Evolutionary conservation across 768 basidiomycete genomes (phyloP).

Genomic region (Rhodotorula paludigena): DNA sequence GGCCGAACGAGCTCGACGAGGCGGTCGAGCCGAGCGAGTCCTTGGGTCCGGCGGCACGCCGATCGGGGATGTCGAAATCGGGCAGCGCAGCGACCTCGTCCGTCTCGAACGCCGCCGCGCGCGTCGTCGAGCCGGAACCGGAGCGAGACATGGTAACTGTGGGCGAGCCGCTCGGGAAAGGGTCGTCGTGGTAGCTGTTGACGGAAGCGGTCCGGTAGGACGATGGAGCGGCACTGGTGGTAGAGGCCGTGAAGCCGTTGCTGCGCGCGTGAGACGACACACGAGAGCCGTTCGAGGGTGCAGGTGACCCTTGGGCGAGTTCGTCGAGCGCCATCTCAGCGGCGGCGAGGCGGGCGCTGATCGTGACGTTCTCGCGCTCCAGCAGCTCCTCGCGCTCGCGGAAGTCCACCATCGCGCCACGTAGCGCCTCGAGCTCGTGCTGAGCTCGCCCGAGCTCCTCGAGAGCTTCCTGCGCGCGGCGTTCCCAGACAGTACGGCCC

Average conservation of each 20-base stretch:
- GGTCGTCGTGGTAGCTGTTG: not conserved
- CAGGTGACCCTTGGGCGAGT: too few species aligned
- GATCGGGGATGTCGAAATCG: not conserved
- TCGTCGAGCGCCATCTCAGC: constrained; percentile 3
- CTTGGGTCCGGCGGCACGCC: not conserved
- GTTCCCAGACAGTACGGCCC: constrained; percentile 6
- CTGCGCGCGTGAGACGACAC: too few species aligned
- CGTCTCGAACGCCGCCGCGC: not conserved
- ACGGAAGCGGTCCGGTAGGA: not conserved
- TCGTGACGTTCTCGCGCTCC: constrained; percentile 8
- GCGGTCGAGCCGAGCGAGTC: not conserved
- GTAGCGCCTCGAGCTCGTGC: constrained; percentile 3
- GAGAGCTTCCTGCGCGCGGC: constrained; percentile 7
- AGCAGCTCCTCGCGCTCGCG: not conserved
- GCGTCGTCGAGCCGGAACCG: too few species aligned
- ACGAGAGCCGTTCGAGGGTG: too few species aligned
- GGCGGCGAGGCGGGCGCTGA: constrained; percentile 6
- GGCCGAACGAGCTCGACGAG: not conserved
- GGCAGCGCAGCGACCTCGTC: not conserved
- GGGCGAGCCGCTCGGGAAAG: constrained; percentile 12
- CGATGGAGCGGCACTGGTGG: not conserved
- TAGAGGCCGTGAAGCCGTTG: not conserved
- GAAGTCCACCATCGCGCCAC: not conserved
- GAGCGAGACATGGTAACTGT: not conserved
- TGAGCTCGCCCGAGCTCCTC: not conserved